Evolutionary conservation across 192 early-diverging fungal genomes (phyloP).

Genomic region (Coemansia sp.): DNA sequence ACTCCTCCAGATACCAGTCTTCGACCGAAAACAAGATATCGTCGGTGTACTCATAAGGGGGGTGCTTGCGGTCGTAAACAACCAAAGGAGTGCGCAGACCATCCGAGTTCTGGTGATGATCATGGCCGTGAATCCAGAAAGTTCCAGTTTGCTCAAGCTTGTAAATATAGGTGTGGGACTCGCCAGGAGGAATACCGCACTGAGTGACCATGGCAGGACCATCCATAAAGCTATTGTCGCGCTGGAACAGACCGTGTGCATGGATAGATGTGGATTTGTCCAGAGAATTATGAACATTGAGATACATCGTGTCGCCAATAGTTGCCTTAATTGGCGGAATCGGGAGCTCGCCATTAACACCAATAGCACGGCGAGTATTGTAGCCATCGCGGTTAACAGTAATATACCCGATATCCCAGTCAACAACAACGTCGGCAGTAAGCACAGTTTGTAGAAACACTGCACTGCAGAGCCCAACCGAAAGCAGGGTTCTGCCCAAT

Average conservation of each 20-base stretch:
- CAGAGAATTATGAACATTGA: conserved; percentile 57
- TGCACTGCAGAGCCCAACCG: neutral
- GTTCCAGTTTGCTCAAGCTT: conserved; percentile 68
- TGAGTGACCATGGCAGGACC: conserved; percentile 67
- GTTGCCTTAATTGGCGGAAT: conserved; percentile 38
- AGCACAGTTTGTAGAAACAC: neutral
- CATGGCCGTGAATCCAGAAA: conserved; percentile 81
- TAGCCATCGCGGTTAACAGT: conserved; percentile 65
- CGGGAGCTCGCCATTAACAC: conserved; percentile 63
- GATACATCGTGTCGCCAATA: conserved; percentile 22
- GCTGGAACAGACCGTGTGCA: conserved; percentile 78
- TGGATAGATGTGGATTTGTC: conserved; percentile 65
- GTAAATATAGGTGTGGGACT: conserved; percentile 65
- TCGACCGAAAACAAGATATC: conserved; percentile 63
- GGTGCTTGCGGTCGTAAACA: conserved; percentile 53
- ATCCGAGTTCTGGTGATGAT: conserved; percentile 72
- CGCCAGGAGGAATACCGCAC: conserved; percentile 70
- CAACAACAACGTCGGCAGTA: conserved; percentile 25
- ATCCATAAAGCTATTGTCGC: conserved; percentile 65
- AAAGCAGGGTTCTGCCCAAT: neutral
- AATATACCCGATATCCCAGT: conserved; percentile 69
- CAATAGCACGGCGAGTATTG: conserved; percentile 59
- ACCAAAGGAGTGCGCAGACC: conserved; percentile 73
- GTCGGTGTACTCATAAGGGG: conserved; percentile 62
- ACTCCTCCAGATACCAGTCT: conserved; percentile 71